Evolutionary conservation across 129 eudicot genomes (phyloP).

Genomic region (Deinandra increscens): DNA sequence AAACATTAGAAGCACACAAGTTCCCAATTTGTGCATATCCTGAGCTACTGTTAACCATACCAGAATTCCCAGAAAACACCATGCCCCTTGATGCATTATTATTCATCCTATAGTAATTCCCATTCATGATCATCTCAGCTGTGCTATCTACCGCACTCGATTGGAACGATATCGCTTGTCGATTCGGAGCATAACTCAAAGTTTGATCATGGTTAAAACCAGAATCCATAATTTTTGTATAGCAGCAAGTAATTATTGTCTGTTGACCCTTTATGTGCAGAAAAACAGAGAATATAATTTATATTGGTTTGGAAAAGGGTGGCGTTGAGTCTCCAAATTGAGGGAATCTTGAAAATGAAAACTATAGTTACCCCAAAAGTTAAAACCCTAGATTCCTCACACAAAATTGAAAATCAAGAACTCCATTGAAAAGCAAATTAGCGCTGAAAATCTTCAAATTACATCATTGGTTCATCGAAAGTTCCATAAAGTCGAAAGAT

Average conservation of each 20-base stretch:
- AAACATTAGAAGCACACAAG: constrained; percentile 40
- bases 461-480: constrained; percentile 16
- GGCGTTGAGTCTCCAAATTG: constrained; percentile 31
- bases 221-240: constrained; percentile 33
- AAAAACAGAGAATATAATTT: constrained; percentile 6
- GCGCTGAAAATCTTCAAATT: no score
- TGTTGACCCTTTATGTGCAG: constrained; percentile 20
- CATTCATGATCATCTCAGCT: constrained; percentile 50
- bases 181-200: constrained; percentile 33
- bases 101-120: constrained; percentile 38
- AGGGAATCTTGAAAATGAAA: constrained; percentile 31
- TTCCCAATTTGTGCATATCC: constrained; percentile 33
- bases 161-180: constrained; percentile 52
- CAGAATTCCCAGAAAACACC: constrained; percentile 40
- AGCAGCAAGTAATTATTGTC: constrained; percentile 2
- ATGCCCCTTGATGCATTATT: constrained; percentile 24
- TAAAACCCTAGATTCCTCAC: constrained; percentile 36
- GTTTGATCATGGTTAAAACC: constrained; percentile 45
- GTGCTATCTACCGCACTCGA: constrained; percentile 43
- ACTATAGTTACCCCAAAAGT: constrained; percentile 28
- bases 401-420: constrained; percentile 9
- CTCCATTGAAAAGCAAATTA: constrained; percentile 8
- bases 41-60: constrained; percentile 36
- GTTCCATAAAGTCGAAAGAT: background rate
- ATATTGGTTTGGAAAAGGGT: constrained; percentile 16